phyloP scores from a whole-genome alignment of 1,139 yeast genomes.

The Hansenula sp. region DNA sequence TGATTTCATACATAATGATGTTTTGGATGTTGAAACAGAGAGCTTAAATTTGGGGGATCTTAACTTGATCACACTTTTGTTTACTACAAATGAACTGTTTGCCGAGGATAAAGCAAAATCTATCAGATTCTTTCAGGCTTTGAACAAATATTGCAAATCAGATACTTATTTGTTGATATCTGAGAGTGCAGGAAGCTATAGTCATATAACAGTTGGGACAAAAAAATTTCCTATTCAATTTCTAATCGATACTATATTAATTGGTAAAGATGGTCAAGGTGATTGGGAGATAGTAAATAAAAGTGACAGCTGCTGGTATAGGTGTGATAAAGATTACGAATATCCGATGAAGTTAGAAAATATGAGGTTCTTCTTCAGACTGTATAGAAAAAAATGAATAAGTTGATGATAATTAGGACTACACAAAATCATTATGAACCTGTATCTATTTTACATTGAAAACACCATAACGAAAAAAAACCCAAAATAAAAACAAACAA shows the following conservation, averaged over 20 bases:
- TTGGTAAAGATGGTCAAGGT: constrained; percentile 53
- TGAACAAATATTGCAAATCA: constrained; percentile 41
- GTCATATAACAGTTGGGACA: constrained; percentile 72
- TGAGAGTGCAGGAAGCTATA: constrained; percentile 89
- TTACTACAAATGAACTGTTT: constrained; percentile 85
- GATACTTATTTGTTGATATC: constrained; percentile 66
- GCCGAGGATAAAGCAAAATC: constrained; percentile 63
- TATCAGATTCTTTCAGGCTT: constrained; percentile 51
- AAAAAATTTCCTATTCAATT: constrained; percentile 81
- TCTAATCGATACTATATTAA: constrained; percentile 65
- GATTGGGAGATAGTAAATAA: constrained; percentile 64
- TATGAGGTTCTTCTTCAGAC: constrained; percentile 80
- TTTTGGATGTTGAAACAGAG: constrained; percentile 30
- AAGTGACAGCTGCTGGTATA: constrained; percentile 81
- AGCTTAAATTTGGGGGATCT: constrained; percentile 23
- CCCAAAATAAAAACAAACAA: constrained; percentile 2
- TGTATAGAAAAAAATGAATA: constrained; percentile 48
- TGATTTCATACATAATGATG: constrained; percentile 49
- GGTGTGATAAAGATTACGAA: constrained; percentile 51
- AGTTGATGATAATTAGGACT: constrained; percentile 22
- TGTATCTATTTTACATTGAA: constrained; percentile 17
- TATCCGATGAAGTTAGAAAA: constrained; percentile 78
- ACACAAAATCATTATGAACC: constrained; percentile 24
- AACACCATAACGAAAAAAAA: constrained; percentile 11
- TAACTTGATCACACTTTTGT: constrained; percentile 62